phyloP scores from a whole-genome alignment of 768 basidiomycete genomes.

The Neoboletus magnificus region DNA sequence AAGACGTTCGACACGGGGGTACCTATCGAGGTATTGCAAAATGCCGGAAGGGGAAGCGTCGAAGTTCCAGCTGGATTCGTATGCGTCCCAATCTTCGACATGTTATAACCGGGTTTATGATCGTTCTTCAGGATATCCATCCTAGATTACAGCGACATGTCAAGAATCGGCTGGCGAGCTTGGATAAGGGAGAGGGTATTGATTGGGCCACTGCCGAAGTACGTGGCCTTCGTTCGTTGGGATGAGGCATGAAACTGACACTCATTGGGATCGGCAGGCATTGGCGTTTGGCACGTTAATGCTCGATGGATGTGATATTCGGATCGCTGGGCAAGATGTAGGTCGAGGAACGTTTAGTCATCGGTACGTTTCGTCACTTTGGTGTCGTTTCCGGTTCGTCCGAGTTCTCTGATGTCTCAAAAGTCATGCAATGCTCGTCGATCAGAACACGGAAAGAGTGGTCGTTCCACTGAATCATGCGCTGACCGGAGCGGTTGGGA shows the following conservation, averaged over 20 bases:
- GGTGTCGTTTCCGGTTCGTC: too few relatives aligned
- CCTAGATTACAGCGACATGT: constrained; percentile 75
- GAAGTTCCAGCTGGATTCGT: constrained; percentile 59
- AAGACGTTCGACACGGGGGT: too few relatives aligned
- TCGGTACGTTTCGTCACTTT: constrained; percentile 35
- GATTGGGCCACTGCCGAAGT: constrained; percentile 93
- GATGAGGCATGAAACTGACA: not conserved
- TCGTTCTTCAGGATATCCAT: constrained; percentile 62
- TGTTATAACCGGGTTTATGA: not conserved
- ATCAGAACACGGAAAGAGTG: constrained; percentile 79
- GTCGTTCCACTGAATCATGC: constrained; percentile 78
- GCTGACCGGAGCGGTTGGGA: constrained; percentile 51
- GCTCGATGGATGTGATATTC: constrained; percentile 76
- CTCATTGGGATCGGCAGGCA: constrained; percentile 43
- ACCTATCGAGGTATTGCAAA: constrained; percentile 42
- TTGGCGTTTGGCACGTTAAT: constrained; percentile 86
- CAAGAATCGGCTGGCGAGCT: constrained; percentile 66
- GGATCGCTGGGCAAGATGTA: constrained; percentile 92
- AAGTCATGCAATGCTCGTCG: constrained; percentile 78
- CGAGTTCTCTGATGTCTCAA: not conserved
- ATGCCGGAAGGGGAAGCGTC: constrained; percentile 70
- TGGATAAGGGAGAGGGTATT: constrained; percentile 64
- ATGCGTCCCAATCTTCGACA: constrained; percentile 25
- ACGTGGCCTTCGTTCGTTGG: constrained; percentile 1
- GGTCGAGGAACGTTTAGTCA: constrained; percentile 90